Base-by-base conservation (phyloP, 2,329 filamentous ascomycete genomes). In the Pseudophaeomoniella oleicola region DNA sequence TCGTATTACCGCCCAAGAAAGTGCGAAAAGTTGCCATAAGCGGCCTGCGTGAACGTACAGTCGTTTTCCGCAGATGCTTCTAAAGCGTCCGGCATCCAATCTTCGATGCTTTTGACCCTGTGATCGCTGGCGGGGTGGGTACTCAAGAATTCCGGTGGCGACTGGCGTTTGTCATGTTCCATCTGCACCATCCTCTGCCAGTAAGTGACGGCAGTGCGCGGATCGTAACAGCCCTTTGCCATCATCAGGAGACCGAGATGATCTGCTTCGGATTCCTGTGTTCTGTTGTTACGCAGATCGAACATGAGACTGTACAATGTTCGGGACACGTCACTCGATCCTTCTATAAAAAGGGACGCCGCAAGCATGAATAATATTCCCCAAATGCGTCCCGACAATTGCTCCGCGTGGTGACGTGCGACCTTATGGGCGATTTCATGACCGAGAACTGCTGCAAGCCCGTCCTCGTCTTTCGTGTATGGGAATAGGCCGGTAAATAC, bases 401-500 rank as follows among this genome's bases (percentile, higher is more conserved):
- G 58, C 50, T 78, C 74, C 0, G 64, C 67, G 1, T 57, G 52
- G 44, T 74, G 70, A 37, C 67, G 65, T 2, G 69, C 69, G 2
- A 73, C 63, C n/a, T 75, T 72, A 50, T 78, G 74, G 2, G 71
- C 71, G 46, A 78, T 77, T 47, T 78, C 74, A 48, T 78, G 74
- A 0, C 70, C 71, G 13, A 78, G 50, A 0, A 78, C 71, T 1
- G 72, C 69, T 4, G 74, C 74, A 12, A 78, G 54, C 1, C 71
- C 71, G 45, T 75, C 65, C 22, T 77, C 71, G 30, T 64, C 62
- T 32, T 57, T 41, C 42, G 70, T 74, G 16, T 76, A 53, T 3
- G 69, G 67, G 11, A 78, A 46, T 6, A 78, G 74, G 2, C 74
- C 74, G 2, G 70, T 69, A 46, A 74, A 76, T 1, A 78, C 72